Conservation (phyloP, 75 land plant genomes). For the Pinus albicaulis region DNA sequence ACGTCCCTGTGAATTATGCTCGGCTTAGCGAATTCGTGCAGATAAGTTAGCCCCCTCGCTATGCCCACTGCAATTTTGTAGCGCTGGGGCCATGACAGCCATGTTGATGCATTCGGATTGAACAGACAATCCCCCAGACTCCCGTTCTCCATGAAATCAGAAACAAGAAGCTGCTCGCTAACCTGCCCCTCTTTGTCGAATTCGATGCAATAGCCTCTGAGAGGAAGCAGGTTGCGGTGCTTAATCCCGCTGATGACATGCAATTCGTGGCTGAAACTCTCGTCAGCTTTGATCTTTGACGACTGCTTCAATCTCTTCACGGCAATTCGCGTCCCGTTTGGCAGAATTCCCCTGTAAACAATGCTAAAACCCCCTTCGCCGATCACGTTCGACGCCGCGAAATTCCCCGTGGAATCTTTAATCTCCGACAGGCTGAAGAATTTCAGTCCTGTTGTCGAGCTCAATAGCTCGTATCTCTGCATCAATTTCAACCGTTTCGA, state of each 20-base stretch:
- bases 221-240: slow-evolving; percentile 45
- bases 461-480: not conserved
- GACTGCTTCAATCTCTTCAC: slow-evolving; percentile 23
- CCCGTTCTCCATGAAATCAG: slow-evolving; percentile 11
- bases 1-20: slow-evolving; percentile 41
- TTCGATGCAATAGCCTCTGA: slow-evolving; percentile 27
- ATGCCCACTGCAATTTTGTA: slow-evolving; percentile 28
- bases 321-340: slow-evolving; percentile 28
- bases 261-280: slow-evolving; percentile 24
- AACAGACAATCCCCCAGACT: slow-evolving; percentile 6
- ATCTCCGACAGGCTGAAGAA: not conserved
- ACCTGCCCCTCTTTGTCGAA: not conserved
- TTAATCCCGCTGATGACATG: slow-evolving; percentile 35
- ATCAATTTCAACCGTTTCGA: not conserved
- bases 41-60: slow-evolving; percentile 28
- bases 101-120: not conserved
- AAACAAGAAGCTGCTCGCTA: slow-evolving; percentile 6
- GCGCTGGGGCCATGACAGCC: slow-evolving; percentile 2
- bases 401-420: slow-evolving; percentile 16
- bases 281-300: slow-evolving; percentile 11
- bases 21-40: slow-evolving; percentile 37
- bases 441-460: not conserved
- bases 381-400: slow-evolving; percentile 20
- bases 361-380: slow-evolving; percentile 52
- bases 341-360: slow-evolving; percentile 35